Conservation (phyloP, 2,329 filamentous ascomycete genomes). For the Colletotrichum sp. region DNA sequence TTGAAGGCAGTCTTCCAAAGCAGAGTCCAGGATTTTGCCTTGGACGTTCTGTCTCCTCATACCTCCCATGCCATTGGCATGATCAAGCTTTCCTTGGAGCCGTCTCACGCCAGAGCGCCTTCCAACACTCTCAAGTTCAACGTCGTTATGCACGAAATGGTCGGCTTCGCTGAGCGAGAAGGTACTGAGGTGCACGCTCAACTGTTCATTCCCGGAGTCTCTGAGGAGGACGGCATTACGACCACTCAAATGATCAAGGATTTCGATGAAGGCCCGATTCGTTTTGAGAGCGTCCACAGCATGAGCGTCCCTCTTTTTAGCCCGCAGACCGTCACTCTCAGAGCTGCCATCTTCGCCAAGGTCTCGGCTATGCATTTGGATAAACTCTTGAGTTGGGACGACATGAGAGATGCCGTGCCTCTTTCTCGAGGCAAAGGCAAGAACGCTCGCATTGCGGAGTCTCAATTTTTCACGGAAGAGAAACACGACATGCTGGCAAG, state of each 20-base stretch:
- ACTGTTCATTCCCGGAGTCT: conserved; percentile 91
- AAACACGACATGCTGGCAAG: conserved; percentile 91
- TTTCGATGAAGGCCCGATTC: conserved; percentile 90
- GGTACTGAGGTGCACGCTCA: conserved; percentile 96
- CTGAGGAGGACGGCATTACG: conserved; percentile 88
- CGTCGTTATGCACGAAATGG: conserved; percentile 95
- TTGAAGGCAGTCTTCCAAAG: conserved; percentile 93
- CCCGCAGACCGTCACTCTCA: conserved; percentile 74
- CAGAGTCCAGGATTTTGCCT: conserved; percentile 88
- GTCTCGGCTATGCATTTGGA: conserved; percentile 95
- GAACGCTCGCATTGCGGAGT: conserved; percentile 74
- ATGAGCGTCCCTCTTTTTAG: conserved; percentile 90
- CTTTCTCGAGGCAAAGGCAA: conserved; percentile 65
- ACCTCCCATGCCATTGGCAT: conserved; percentile 91
- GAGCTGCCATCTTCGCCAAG: conserved; percentile 90
- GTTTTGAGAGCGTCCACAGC: conserved; percentile 97
- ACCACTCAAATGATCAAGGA: conserved; percentile 94
- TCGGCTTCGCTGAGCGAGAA: conserved; percentile 94
- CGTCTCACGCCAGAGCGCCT: conserved; percentile 90
- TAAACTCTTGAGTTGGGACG: conserved; percentile 97
- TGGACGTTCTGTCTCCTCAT: conserved; percentile 92
- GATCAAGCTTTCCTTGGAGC: conserved; percentile 88
- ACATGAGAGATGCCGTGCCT: conserved; percentile 83
- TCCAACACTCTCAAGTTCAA: conserved; percentile 97
- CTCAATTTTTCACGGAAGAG: conserved; percentile 92